Base-by-base conservation (phyloP, 257 asterid genomes). In the Scutellaria minor region DNA sequence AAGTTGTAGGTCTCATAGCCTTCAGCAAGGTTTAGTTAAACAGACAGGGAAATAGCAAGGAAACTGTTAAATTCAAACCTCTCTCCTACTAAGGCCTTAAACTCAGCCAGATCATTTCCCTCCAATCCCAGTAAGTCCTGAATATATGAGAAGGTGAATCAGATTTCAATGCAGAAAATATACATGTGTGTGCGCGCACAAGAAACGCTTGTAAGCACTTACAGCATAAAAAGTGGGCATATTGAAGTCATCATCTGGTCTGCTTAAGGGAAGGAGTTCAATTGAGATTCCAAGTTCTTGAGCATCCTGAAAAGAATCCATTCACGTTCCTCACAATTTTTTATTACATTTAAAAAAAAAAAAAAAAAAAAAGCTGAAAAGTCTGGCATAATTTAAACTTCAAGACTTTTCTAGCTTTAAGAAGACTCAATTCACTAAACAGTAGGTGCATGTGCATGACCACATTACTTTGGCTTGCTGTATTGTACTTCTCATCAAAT, bases 91-190 rank as follows among this genome's bases (percentile, higher is more conserved):
- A 88, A 77, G 58, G 93, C 80, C 78, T 87, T 87, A 84, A 91
- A 92, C 74, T 87, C 93, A 72, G 73, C 83, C 75, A 94, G 86
- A 39, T 84, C 90, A 65, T 85, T 88, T 61, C 83, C 99, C 71
- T 90, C 98, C 77, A 94, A 70, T 70, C 91, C 98, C 85, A 94
- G 85, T 57, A 94, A 87, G 41, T 91, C 99, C 98, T 93, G 84
- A 53, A 70, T 60, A 75, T 48, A 61, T 27, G 77, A 74, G 72
- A 75, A 74, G 79, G 44, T 64, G 75, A 71, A 45, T 80, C 58
- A 63, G 52, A 76, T 64, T 55, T 57, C 7, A 52, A 78, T 56
- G 37, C 4, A 63, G 10, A 56, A 42, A 41, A 14, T 22, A 31
- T 48, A 44, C 18, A 50, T 12, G n/a, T 52, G 45, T 40, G 42